phyloP scores from a whole-genome alignment of 176 grass and related monocot species.

The Avena eriantha region DNA sequence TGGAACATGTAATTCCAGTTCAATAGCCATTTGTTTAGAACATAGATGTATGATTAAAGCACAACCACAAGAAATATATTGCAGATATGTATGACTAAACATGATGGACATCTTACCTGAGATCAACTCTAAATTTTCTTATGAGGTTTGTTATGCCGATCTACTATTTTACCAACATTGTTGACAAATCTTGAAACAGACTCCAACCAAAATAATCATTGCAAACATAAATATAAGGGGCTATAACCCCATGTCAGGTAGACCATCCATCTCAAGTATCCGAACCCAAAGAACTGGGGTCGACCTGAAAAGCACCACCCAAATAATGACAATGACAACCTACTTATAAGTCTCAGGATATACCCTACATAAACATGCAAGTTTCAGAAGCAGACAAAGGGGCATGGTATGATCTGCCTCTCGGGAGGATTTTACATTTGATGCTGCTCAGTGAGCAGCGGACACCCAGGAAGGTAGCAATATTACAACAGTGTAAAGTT shows the following conservation, averaged over 20 bases:
- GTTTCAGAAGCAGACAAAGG: background rate
- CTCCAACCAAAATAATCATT: slow-evolving; percentile 3
- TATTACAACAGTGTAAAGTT: slow-evolving; percentile 45
- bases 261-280: slow-evolving; percentile 28
- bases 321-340: slow-evolving; percentile 28
- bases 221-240: background rate
- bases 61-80: background rate
- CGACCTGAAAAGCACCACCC: slow-evolving; percentile 42
- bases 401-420: background rate
- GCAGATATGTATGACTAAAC: background rate
- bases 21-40: too few species aligned
- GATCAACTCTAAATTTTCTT: slow-evolving; percentile 27
- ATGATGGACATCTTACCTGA: slow-evolving; percentile 35
- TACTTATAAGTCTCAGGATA: background rate
- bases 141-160: slow-evolving; percentile 23
- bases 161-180: background rate
- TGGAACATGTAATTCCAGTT: background rate
- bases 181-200: background rate
- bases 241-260: background rate
- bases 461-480: slow-evolving; percentile 22
- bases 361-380: background rate
- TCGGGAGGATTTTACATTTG: slow-evolving; percentile 28
- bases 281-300: background rate
- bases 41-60: too few species aligned
- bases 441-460: background rate